Evolutionary conservation across 1,139 yeast genomes (phyloP).

Genomic region (Taphrina wiesneri): DNA sequence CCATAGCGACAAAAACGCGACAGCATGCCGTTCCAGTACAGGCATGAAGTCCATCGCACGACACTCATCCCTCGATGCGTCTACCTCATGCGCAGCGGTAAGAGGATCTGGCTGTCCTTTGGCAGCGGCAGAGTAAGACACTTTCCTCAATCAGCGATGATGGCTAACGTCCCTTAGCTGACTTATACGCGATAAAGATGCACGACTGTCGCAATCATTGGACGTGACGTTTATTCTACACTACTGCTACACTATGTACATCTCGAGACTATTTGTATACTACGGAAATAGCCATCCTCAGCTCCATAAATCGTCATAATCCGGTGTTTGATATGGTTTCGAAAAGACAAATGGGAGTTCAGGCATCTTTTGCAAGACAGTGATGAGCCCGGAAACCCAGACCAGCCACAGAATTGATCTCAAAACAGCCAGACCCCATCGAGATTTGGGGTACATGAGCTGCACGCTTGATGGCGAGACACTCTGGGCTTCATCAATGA

Average conservation of each 20-base stretch:
- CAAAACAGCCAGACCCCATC: neutral
- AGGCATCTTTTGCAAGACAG: neutral
- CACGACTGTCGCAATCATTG: neutral
- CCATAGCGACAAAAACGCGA: neutral
- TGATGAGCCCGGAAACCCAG: neutral
- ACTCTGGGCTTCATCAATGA: slow-evolving; percentile 9
- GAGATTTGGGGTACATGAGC: neutral
- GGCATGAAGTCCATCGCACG: slow-evolving; percentile 10
- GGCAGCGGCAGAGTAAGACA: slow-evolving; percentile 5
- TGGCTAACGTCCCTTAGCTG: neutral
- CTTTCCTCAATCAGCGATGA: neutral
- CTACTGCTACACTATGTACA: neutral
- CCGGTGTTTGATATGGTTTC: slow-evolving; percentile 3
- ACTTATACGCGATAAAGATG: neutral
- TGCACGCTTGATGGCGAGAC: slow-evolving; percentile 22
- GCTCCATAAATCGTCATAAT: neutral
- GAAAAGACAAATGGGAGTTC: neutral
- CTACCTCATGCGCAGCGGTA: slow-evolving; percentile 21
- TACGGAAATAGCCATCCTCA: neutral
- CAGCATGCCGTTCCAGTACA: slow-evolving; percentile 5
- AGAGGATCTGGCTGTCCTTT: slow-evolving; percentile 18
- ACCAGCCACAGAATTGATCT: neutral
- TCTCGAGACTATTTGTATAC: neutral
- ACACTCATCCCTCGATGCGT: slow-evolving; percentile 14
- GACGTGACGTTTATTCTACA: too few relatives aligned